Conservation (phyloP, 169 alveolate species). For the Eimeria necatrix region DNA sequence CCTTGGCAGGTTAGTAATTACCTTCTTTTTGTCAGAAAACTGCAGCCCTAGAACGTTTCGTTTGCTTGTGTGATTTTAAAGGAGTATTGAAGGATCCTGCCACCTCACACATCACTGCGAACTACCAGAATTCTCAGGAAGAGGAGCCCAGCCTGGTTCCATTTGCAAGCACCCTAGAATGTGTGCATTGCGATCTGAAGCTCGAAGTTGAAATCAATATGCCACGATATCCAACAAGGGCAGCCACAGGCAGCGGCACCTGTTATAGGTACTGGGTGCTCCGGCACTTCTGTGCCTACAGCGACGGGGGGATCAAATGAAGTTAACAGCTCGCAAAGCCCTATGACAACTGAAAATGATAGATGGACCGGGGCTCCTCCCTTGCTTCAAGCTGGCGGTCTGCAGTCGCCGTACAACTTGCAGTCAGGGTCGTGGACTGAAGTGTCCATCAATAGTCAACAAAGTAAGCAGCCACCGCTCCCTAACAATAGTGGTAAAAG, state of each 20-base stretch:
- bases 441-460: neutral
- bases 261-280: conserved; percentile 9
- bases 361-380: conserved; percentile 59
- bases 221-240: conserved; percentile 51
- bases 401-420: conserved; percentile 45
- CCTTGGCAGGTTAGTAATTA: conserved; percentile 48
- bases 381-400: neutral
- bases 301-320: conserved; percentile 43
- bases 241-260: neutral
- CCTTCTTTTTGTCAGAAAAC: too few relatives aligned
- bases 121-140: too few relatives aligned
- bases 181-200: conserved; percentile 31
- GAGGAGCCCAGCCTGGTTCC: too few relatives aligned
- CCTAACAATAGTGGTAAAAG: neutral
- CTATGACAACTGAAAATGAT: neutral
- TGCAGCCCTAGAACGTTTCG: too few relatives aligned
- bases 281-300: conserved; percentile 32
- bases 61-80: too few relatives aligned
- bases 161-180: neutral
- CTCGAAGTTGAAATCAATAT: conserved; percentile 54
- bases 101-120: too few relatives aligned
- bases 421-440: conserved; percentile 54
- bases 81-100: too few relatives aligned
- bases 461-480: neutral
- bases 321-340: conserved; percentile 6